Base-by-base conservation (phyloP, 2,329 filamentous ascomycete genomes). In the Xylariaceae sp. region DNA sequence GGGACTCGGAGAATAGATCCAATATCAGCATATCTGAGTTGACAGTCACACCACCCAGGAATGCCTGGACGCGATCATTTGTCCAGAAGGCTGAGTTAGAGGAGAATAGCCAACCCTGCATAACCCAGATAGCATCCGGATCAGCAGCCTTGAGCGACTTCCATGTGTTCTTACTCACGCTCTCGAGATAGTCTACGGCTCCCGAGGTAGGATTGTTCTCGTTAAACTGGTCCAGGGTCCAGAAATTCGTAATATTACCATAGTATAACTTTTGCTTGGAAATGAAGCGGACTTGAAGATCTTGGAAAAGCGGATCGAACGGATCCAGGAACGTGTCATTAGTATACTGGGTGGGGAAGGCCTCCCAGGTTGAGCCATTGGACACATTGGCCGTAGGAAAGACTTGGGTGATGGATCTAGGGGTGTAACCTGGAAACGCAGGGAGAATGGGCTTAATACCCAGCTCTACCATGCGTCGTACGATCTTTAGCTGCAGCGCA, bases 211-310 rank as follows among this genome's bases (percentile, higher is more conserved):
- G 58, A 15, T 59, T 51, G 13, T 61, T 61, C 47, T 61, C 58
- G 16, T 61, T 61, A 13, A 57, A 61, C 36, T 61, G 58, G 33
- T 61, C 58, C n/a, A 61, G 35, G 6, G 58, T 61, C 49, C 50
- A 61, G 16, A 61, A 40, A 26, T 59, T 41, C 2, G 58, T 61
- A 18, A 61, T 26, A 27, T 61, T 55, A 10, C 58, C 58, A 23
- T 59, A 61, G 11, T 57, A 59, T 1, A 42, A 39, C 20, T 57
- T 47, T 18, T 61, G 58, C 40, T 61, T 61, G 9, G 58, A 48
- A 13, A 61, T 16, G 29, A 61, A 61, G 20, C 50, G 45, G 20
- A 45, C 23, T 37, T 61, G 58, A 13, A 61, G 50, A 10, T 61
- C 53, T 13, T 47, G 40, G 26, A 57, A 61, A 2, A 61, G 50